Conservation (phyloP, 176 grass and related monocot species). For the Urochloa ruziziensis region DNA sequence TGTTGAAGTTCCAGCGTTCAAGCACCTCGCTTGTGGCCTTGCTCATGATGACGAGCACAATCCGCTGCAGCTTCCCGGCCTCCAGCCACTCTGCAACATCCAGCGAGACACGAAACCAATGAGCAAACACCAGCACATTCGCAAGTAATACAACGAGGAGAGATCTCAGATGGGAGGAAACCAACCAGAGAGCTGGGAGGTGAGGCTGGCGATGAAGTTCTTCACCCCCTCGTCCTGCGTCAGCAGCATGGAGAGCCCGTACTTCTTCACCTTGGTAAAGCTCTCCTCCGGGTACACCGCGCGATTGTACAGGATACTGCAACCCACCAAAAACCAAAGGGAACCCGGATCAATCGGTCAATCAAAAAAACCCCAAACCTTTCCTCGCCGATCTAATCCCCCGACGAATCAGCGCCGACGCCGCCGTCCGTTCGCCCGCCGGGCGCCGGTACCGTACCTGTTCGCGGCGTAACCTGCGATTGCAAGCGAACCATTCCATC, state of each 20-base stretch:
- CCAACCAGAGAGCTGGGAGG: conserved; percentile 73
- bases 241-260: conserved; percentile 86
- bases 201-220: conserved; percentile 66
- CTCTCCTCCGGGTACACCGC: conserved; percentile 90
- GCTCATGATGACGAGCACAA: conserved; percentile 96
- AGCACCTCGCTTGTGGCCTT: conserved; percentile 87
- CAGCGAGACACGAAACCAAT: not conserved
- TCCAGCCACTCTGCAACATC: conserved; percentile 76
- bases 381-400: not conserved
- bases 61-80: conserved; percentile 83
- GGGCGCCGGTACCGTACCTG: conserved; percentile 41
- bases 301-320: conserved; percentile 95
- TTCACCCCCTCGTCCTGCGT: conserved; percentile 88
- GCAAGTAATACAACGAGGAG: not conserved
- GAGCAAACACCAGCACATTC: not conserved
- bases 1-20: conserved; percentile 97
- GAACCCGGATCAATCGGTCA: not conserved
- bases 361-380: not conserved
- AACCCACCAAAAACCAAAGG: not conserved
- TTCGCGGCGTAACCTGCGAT: conserved; percentile 91
- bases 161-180: not conserved
- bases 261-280: conserved; percentile 98
- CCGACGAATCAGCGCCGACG: not conserved
- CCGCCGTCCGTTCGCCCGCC: not conserved
- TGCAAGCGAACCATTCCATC: conserved; percentile 19